These are phyloP conservation scores for Glycyrrhiza uralensis DNA, from an alignment of 306 rosid species.

Conservation along the genomic window DNA sequence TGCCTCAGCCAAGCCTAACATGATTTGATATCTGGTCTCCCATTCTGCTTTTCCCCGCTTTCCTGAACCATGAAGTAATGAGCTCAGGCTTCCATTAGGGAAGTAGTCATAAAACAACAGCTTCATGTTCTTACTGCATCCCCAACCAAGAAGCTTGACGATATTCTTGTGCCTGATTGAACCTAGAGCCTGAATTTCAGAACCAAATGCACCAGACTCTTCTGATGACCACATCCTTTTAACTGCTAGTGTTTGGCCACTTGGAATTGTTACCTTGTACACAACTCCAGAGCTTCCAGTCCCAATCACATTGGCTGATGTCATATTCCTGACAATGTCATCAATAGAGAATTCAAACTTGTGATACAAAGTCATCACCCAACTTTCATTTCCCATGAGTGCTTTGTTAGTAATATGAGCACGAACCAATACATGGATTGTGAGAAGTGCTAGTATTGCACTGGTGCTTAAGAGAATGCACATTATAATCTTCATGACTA, in stretches of 20 bases:
- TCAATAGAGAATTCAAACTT: conserved; percentile 58
- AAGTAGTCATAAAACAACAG: conserved; percentile 72
- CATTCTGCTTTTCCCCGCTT: conserved; percentile 67
- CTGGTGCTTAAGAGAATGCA: conserved; percentile 52
- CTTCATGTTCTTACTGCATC: conserved; percentile 52
- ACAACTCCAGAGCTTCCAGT: conserved; percentile 84
- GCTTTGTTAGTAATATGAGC: conserved; percentile 31
- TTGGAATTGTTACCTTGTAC: conserved; percentile 55
- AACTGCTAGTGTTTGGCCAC: conserved; percentile 61
- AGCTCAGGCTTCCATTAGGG: conserved; percentile 80
- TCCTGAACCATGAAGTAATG: conserved; percentile 63
- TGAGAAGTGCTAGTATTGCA: conserved; percentile 51
- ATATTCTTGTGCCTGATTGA: conserved; percentile 71
- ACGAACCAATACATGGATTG: conserved; percentile 43
- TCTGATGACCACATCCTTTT: conserved; percentile 75
- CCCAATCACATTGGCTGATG: conserved; percentile 69
- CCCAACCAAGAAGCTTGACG: conserved; percentile 70
- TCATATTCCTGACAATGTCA: conserved; percentile 54
- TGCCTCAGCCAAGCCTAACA: conserved; percentile 75
- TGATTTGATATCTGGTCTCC: conserved; percentile 62
- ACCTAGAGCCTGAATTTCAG: conserved; percentile 62
- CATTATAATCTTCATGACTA: conserved; percentile 41
- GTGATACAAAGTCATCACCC: conserved; percentile 68
- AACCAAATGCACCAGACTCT: conserved; percentile 52
- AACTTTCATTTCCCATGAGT: conserved; percentile 30